These are phyloP conservation scores for Neurospora tetrasperma DNA, from an alignment of 495 filamentous ascomycete species.

Conservation along the genomic window DNA sequence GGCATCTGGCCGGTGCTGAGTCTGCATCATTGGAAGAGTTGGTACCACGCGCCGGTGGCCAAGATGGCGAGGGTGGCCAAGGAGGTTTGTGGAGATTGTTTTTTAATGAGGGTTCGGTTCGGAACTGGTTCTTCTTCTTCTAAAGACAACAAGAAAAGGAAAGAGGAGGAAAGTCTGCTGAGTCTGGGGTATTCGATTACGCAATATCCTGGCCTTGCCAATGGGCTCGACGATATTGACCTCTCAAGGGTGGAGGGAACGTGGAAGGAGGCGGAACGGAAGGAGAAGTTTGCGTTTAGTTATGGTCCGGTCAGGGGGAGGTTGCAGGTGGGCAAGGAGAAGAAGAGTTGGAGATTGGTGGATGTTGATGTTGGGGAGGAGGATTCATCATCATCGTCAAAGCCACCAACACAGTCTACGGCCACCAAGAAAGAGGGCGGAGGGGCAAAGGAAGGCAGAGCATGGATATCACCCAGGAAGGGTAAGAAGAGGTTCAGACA, in stretches of 20 bases:
- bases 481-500: constrained; percentile 12
- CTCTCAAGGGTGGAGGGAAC: constrained; percentile 51
- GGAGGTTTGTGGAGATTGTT: constrained; percentile 47
- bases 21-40: constrained; percentile 58
- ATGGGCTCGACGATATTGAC: constrained; percentile 37
- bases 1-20: constrained; percentile 42
- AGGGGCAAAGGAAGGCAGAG: not conserved
- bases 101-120: constrained; percentile 53
- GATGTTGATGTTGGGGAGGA: constrained; percentile 4
- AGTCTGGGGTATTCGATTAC: constrained; percentile 54
- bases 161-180: constrained; percentile 31
- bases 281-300: constrained; percentile 34
- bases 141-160: constrained; percentile 17
- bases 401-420: not conserved
- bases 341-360: constrained; percentile 28
- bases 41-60: constrained; percentile 39
- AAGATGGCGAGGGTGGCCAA: constrained; percentile 46
- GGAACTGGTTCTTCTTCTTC: constrained; percentile 16
- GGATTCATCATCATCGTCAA: not conserved
- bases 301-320: constrained; percentile 40
- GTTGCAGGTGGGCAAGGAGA: constrained; percentile 10
- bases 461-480: not conserved
- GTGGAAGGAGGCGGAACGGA: constrained; percentile 42
- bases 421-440: not conserved
- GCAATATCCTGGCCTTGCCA: constrained; percentile 37